Conservation (phyloP, 176 grass and related monocot genomes). For the Cymbopogon citratus region DNA sequence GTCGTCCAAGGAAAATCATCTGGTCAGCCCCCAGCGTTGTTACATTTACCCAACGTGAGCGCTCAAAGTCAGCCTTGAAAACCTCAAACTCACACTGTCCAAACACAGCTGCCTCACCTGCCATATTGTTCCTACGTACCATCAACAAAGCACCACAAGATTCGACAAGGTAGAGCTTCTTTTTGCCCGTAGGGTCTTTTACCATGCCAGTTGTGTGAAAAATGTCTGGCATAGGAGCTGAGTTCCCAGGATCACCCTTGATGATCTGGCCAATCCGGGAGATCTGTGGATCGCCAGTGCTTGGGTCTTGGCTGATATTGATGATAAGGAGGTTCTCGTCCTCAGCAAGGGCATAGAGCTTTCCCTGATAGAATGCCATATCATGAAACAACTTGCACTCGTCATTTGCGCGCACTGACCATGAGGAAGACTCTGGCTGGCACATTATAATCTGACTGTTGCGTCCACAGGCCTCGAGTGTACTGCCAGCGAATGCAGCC, state of each 20-base stretch:
- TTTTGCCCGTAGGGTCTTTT: neutral
- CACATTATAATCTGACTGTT: conserved; percentile 17
- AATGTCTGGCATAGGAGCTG: neutral
- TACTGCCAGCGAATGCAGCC: neutral
- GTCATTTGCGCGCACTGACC: neutral
- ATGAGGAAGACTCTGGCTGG: conserved; percentile 10
- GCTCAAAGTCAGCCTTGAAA: conserved; percentile 1
- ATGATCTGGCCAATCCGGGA: conserved; percentile 13
- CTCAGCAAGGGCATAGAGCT: neutral
- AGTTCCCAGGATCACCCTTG: neutral
- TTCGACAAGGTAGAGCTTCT: conserved; percentile 21
- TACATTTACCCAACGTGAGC: neutral
- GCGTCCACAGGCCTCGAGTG: neutral
- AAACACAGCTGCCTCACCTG: neutral
- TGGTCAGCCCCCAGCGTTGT: conserved; percentile 5
- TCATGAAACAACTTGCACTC: neutral
- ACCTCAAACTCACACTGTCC: conserved; percentile 22
- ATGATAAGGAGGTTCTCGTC: neutral
- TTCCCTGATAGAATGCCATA: conserved; percentile 19
- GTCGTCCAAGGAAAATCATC: neutral
- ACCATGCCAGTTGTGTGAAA: neutral
- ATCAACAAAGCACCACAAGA: neutral
- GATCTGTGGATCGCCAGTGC: conserved; percentile 18
- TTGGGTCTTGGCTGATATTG: conserved; percentile 15
- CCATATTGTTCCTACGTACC: neutral